Percentiles rank a stretch among this genome's conserved stretches.
These are phyloP conservation scores for Podaxis mareebaensis DNA, from an alignment of 768 basidiomycete species.

Conservation along the genomic window DNA sequence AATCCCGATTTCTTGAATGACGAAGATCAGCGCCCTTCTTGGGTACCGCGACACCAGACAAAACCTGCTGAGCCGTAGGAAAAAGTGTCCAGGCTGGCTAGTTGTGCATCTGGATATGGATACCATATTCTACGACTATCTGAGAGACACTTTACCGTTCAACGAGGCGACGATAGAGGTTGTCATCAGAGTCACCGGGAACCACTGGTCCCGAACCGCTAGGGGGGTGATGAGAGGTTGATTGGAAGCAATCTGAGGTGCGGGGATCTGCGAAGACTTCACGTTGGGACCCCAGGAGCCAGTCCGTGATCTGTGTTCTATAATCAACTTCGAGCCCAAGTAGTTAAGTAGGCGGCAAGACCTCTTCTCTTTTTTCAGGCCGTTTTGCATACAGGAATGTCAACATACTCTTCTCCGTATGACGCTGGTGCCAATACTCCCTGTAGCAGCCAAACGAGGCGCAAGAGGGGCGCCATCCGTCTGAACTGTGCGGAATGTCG, in stretches of 20 bases:
- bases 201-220: background rate
- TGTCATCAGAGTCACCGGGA: too few relatives aligned
- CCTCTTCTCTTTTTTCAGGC: background rate
- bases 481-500: conserved; percentile 81
- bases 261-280: background rate
- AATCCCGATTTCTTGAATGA: too few relatives aligned
- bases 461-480: conserved; percentile 70
- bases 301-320: background rate
- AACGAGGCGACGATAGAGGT: too few relatives aligned
- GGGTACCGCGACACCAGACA: too few relatives aligned
- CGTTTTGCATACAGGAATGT: background rate
- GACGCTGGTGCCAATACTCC: background rate
- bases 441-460: conserved; percentile 48
- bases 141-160: too few relatives aligned
- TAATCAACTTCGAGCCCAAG: background rate
- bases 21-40: too few relatives aligned
- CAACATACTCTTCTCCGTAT: background rate
- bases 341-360: background rate
- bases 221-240: background rate
- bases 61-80: too few relatives aligned
- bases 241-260: background rate
- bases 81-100: too few relatives aligned
- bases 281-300: background rate
- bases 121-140: too few relatives aligned
- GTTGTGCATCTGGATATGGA: too few relatives aligned